Percentiles rank a stretch among this genome's conserved stretches.
phyloP scores from a whole-genome alignment of 2,329 filamentous ascomycete genomes.

The Fusarium buxicola region DNA sequence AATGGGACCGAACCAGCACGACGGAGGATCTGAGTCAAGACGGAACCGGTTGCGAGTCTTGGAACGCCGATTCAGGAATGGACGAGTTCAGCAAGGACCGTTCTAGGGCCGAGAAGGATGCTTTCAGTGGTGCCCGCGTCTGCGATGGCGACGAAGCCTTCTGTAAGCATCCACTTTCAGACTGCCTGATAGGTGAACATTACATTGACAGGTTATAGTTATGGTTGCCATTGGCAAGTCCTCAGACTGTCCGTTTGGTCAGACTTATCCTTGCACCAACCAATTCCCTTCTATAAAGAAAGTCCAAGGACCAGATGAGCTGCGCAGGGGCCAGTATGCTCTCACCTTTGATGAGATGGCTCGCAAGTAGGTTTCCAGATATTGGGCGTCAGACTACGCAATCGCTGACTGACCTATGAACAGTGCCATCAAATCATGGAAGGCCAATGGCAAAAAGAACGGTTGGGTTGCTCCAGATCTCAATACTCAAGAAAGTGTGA shows the following conservation, averaged over 20 bases:
- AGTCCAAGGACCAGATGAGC: conserved; percentile 58
- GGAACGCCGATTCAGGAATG: neutral
- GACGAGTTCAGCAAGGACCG: neutral
- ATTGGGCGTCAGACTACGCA: too few species aligned
- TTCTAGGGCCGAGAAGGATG: neutral
- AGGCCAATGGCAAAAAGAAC: neutral
- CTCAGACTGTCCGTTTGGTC: neutral
- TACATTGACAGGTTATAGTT: too few species aligned
- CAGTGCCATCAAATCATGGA: neutral
- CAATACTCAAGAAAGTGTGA: neutral
- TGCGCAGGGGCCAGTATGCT: neutral
- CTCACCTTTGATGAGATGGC: neutral
- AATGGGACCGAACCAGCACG: too few species aligned
- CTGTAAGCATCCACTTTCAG: too few species aligned
- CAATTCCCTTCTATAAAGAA: conserved; percentile 53
- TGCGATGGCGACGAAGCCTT: neutral
- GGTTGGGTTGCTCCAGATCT: neutral
- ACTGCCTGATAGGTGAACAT: too few species aligned
- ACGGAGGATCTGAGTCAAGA: neutral
- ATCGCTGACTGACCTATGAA: too few species aligned
- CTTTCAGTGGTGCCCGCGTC: neutral
- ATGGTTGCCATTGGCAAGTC: neutral
- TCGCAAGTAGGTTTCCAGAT: neutral
- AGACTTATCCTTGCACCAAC: conserved; percentile 50
- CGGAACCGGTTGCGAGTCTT: neutral